These are phyloP conservation scores for Solanum dulcamara DNA, from an alignment of 257 asterid species.

Conservation along the genomic window DNA sequence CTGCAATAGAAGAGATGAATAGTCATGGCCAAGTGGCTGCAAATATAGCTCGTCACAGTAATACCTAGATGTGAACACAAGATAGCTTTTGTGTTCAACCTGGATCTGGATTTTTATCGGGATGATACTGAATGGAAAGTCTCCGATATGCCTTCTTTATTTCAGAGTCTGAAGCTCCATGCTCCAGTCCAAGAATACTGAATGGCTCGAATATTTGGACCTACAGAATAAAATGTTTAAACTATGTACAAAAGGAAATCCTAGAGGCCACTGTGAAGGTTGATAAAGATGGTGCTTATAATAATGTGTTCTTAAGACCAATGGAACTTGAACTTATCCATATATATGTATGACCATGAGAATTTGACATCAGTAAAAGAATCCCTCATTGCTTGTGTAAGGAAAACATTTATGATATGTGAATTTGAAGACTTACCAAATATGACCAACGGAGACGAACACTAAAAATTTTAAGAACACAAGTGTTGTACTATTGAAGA, in stretches of 20 bases:
- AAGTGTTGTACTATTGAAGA: neutral
- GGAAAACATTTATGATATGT: neutral
- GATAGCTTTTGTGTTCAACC: constrained; percentile 35
- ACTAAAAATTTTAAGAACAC: neutral
- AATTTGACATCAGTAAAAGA: neutral
- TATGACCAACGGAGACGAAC: neutral
- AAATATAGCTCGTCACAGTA: neutral
- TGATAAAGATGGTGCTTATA: neutral
- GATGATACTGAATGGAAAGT: constrained; percentile 92
- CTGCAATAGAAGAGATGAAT: constrained; percentile 32
- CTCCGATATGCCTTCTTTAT: constrained; percentile 97
- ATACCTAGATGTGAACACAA: neutral
- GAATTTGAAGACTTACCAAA: neutral
- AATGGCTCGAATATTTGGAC: constrained; percentile 83
- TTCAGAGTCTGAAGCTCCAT: constrained; percentile 87
- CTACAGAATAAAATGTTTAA: constrained; percentile 20
- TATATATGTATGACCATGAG: neutral
- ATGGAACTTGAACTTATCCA: neutral
- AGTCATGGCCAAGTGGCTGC: constrained; percentile 7
- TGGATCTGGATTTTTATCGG: constrained; percentile 99
- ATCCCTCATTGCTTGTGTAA: neutral
- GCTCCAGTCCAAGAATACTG: constrained; percentile 85
- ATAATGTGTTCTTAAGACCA: neutral
- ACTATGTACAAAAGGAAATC: neutral
- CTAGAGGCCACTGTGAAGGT: neutral